Evolutionary conservation across 2,329 filamentous ascomycete species (phyloP).

Genomic region (Aureobasidium zeae): DNA sequence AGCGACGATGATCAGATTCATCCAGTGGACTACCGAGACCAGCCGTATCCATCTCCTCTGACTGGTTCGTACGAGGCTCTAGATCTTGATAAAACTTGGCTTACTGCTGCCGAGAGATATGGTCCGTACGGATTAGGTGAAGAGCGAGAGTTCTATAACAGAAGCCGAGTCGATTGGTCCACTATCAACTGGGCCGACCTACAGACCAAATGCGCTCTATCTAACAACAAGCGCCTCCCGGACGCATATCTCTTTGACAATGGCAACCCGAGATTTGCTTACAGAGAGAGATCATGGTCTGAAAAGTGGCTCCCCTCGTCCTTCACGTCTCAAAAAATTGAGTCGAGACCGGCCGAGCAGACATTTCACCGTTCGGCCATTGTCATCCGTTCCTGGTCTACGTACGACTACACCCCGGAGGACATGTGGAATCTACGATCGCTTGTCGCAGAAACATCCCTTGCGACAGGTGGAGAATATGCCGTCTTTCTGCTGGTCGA

Average conservation of each 20-base stretch:
- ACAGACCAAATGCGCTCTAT: constrained; percentile 53
- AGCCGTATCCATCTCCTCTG: neutral
- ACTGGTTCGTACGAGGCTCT: constrained; percentile 20
- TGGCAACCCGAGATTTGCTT: constrained; percentile 30
- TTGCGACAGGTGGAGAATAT: constrained; percentile 36
- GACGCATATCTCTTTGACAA: constrained; percentile 16
- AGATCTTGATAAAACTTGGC: constrained; percentile 45
- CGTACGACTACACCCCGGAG: constrained; percentile 35
- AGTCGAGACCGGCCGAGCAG: neutral
- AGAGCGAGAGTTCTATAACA: constrained; percentile 37
- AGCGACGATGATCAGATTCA: constrained; percentile 13
- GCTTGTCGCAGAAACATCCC: constrained; percentile 34
- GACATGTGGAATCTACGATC: constrained; percentile 35
- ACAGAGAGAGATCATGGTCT: constrained; percentile 11
- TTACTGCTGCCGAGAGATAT: constrained; percentile 46
- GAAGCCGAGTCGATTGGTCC: constrained; percentile 45
- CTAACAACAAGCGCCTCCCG: constrained; percentile 53
- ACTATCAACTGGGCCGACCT: constrained; percentile 59
- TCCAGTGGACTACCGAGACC: neutral
- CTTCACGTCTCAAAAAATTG: constrained; percentile 7
- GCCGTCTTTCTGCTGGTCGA: constrained; percentile 37
- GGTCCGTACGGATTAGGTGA: constrained; percentile 48
- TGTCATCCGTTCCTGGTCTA: constrained; percentile 35
- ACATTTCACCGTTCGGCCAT: constrained; percentile 25
- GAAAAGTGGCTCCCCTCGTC: constrained; percentile 8